A percentile compares a stretch with the other conserved stretches of the same genome.
phyloP scores from a whole-genome alignment of 2,329 filamentous ascomycete genomes.

The Scorias spongiosa region DNA sequence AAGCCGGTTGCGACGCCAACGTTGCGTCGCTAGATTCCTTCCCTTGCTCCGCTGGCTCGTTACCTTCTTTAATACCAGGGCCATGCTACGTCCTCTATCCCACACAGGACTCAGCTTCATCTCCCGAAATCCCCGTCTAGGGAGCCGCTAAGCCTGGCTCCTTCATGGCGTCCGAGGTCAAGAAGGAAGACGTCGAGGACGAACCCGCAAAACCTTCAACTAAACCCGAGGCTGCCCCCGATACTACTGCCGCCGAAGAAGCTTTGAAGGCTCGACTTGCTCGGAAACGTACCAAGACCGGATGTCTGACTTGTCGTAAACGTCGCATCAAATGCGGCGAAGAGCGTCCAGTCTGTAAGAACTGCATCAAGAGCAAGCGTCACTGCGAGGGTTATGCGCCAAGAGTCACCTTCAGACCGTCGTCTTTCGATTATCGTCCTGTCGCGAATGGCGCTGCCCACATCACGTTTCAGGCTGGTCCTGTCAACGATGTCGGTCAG shows the following conservation, averaged over 20 bases:
- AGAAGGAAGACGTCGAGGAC: background rate
- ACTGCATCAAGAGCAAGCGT: slow-evolving; percentile 75
- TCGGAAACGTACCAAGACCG: slow-evolving; percentile 70
- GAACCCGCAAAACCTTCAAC: background rate
- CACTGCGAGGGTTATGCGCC: slow-evolving; percentile 74
- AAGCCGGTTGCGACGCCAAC: too few relatives aligned
- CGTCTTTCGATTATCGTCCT: slow-evolving; percentile 42
- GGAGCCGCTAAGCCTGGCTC: too few relatives aligned
- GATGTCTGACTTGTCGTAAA: slow-evolving; percentile 83
- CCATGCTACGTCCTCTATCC: too few relatives aligned
- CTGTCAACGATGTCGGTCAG: background rate
- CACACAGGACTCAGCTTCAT: too few relatives aligned
- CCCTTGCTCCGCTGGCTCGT: too few relatives aligned
- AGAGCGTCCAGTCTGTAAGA: slow-evolving; percentile 64
- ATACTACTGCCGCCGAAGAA: slow-evolving; percentile 15
- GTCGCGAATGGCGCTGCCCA: slow-evolving; percentile 26
- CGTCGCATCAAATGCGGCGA: slow-evolving; percentile 96
- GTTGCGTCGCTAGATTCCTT: too few relatives aligned
- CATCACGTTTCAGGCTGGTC: slow-evolving; percentile 21
- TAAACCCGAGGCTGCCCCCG: slow-evolving; percentile 2
- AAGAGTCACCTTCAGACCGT: slow-evolving; percentile 65
- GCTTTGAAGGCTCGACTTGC: slow-evolving; percentile 16
- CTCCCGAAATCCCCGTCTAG: too few relatives aligned
- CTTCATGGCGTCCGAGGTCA: background rate
- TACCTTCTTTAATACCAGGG: too few relatives aligned